phyloP scores from a whole-genome alignment of 2,329 filamentous ascomycete genomes.

The Pseudogymnoascus sp. region DNA sequence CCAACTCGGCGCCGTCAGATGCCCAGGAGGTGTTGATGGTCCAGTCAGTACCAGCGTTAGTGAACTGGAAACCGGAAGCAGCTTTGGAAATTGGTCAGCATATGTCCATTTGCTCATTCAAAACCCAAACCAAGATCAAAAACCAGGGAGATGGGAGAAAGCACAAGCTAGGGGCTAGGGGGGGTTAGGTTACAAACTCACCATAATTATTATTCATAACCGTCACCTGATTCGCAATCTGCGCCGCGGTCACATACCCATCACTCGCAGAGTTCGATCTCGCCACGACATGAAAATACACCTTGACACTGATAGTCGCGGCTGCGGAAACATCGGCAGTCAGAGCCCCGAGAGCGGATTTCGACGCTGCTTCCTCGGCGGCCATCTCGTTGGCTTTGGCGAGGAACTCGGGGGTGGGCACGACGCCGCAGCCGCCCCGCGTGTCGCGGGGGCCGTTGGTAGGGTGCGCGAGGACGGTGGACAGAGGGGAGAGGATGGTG shows the following conservation, averaged over 20 bases:
- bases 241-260: constrained; percentile 22
- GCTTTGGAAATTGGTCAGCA: constrained; percentile 17
- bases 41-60: constrained; percentile 22
- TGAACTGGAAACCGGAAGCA: constrained; percentile 25
- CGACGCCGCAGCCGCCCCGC: constrained; percentile 15
- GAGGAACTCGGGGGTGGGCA: constrained; percentile 19
- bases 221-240: constrained; percentile 21
- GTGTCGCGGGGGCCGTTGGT: constrained; percentile 10
- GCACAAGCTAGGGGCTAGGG: not conserved
- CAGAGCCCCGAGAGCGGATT: constrained; percentile 2
- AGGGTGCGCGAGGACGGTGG: constrained; percentile 14
- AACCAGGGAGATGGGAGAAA: not conserved
- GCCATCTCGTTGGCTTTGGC: constrained; percentile 14
- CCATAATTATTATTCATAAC: constrained; percentile 16
- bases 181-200: not conserved
- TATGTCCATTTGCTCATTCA: not conserved
- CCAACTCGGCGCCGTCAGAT: constrained; percentile 28
- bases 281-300: constrained; percentile 30
- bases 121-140: not conserved
- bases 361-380: constrained; percentile 10
- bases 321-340: constrained; percentile 12
- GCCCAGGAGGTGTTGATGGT: constrained; percentile 29
- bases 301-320: constrained; percentile 22
- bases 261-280: constrained; percentile 16
- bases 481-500: constrained; percentile 8